Evolutionary conservation across 176 grass and related monocot genomes (phyloP), one percentile per base, ranked within the genome.

Genomic region (Lolium rigidum): DNA sequence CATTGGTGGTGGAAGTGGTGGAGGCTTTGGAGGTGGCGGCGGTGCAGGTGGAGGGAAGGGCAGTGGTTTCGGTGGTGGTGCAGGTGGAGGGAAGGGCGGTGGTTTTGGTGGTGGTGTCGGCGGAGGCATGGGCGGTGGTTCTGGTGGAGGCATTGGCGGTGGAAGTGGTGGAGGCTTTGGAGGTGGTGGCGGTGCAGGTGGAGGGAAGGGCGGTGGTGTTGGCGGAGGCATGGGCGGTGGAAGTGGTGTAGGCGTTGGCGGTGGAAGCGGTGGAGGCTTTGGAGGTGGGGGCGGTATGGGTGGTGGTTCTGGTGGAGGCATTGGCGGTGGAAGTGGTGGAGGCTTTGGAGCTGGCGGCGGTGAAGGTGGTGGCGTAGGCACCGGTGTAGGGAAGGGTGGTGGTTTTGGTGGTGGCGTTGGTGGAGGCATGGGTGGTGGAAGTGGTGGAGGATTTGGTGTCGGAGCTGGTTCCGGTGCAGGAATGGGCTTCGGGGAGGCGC

Each of bases 101-200:
- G 89, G 83, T 43, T 38, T 80, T 12, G 87, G 75, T 14, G 77
- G 86, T 4, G 26, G 26, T 28, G 26, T 28, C 3, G 82, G 87
- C 17, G 65, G 58, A 20, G 87, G 80, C 22, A 24, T 20, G 0
- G 88, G 88, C 6, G 82, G 47, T 0, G 81, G 88, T 0, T 5
- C 2, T 0, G 79, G 52, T 0, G 13, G 50, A 2, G 79, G 77
- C 0, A 35, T 74, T 0, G 83, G 83, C 2, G 46, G 1, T 2
- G 88, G 83, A 22, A 60, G 9, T 4, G 86, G 86, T 26, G 80
- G 56, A 18, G 89, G 86, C 6, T 14, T 77, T 2, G 64, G 77
- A 11, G 60, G 66, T 16, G 85, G 80, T 1, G 58, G 0, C 12
- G 86, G 74, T 8, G 13, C 50, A 0, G 84, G 84, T 5, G 22